These are phyloP conservation scores for Inga leiocalycina DNA, from an alignment of 306 rosid species.

Conservation along the genomic window DNA sequence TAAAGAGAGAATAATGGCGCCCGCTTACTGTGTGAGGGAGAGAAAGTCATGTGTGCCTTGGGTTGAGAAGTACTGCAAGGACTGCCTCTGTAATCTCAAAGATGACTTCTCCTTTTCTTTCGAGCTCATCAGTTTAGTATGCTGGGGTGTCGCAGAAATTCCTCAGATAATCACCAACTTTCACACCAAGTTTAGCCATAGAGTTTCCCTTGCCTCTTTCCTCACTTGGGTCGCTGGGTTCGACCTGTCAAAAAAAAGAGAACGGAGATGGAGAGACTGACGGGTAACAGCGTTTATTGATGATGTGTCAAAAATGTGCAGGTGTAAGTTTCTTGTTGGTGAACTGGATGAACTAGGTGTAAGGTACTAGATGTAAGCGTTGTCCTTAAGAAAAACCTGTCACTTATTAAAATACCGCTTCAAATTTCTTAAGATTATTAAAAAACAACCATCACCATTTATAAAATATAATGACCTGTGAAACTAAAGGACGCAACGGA, in stretches of 20 bases:
- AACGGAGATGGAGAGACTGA: too few relatives aligned
- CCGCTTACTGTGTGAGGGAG: constrained; percentile 66
- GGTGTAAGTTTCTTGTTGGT: too few relatives aligned
- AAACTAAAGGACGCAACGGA: too few relatives aligned
- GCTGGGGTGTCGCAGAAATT: constrained; percentile 91
- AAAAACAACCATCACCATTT: too few relatives aligned
- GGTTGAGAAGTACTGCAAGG: constrained; percentile 70
- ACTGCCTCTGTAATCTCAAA: constrained; percentile 73
- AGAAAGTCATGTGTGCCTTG: constrained; percentile 66
- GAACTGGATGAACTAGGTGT: too few relatives aligned
- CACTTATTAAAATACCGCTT: too few relatives aligned
- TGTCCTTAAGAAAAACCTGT: too few relatives aligned
- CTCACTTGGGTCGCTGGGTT: constrained; percentile 99
- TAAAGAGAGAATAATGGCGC: constrained; percentile 41
- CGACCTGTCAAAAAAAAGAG: not conserved
- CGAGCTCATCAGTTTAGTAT: constrained; percentile 61
- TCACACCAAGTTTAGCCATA: constrained; percentile 77
- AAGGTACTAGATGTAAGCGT: too few relatives aligned
- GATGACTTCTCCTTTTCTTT: constrained; percentile 75
- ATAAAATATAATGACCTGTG: too few relatives aligned
- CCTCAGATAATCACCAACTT: constrained; percentile 93
- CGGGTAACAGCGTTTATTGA: too few relatives aligned
- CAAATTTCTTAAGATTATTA: too few relatives aligned
- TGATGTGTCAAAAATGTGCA: too few relatives aligned
- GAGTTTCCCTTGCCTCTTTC: constrained; percentile 86